phyloP scores from a whole-genome alignment of 2,329 filamentous ascomycete species.

The Lachnum nothofagi region DNA sequence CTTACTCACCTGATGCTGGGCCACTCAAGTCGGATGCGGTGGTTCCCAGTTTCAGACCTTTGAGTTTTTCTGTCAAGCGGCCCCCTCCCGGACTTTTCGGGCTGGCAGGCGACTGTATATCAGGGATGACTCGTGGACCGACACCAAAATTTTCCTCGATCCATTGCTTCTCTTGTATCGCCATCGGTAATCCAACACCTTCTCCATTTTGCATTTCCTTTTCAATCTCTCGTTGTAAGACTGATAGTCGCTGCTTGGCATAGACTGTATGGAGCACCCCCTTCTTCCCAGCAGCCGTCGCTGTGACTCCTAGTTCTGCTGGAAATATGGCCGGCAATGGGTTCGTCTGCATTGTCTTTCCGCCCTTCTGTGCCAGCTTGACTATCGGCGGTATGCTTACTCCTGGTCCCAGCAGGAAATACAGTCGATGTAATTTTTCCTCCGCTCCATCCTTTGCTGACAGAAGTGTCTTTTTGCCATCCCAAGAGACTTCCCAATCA shows the following conservation, averaged over 20 bases:
- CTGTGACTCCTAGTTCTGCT: conserved; percentile 63
- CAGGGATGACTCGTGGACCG: conserved; percentile 20
- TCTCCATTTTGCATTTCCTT: conserved; percentile 72
- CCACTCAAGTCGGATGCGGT: conserved; percentile 59
- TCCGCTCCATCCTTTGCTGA: conserved; percentile 38
- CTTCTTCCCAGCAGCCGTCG: conserved; percentile 63
- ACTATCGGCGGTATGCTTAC: conserved; percentile 67
- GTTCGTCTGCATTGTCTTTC: conserved; percentile 57
- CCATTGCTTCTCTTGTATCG: conserved; percentile 76
- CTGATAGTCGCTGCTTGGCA: conserved; percentile 75
- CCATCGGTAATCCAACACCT: conserved; percentile 80
- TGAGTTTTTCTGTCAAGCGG: conserved; percentile 72
- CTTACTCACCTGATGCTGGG: conserved; percentile 46
- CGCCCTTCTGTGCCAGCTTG: conserved; percentile 49
- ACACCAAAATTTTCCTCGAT: conserved; percentile 69
- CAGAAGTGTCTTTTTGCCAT: conserved; percentile 69
- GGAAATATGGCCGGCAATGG: conserved; percentile 84
- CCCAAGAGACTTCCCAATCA: conserved; percentile 75
- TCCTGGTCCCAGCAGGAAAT: conserved; percentile 74
- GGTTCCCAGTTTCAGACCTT: conserved; percentile 72
- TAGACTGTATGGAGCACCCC: conserved; percentile 82
- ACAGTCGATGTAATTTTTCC: conserved; percentile 54
- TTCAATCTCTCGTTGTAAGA: conserved; percentile 71
- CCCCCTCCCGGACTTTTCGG: conserved; percentile 60
- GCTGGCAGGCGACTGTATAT: conserved; percentile 45